Evolutionary conservation across 176 grass and related monocot species (phyloP), one percentile per base, ranked within the genome.

Genomic region (Oryza punctata): DNA sequence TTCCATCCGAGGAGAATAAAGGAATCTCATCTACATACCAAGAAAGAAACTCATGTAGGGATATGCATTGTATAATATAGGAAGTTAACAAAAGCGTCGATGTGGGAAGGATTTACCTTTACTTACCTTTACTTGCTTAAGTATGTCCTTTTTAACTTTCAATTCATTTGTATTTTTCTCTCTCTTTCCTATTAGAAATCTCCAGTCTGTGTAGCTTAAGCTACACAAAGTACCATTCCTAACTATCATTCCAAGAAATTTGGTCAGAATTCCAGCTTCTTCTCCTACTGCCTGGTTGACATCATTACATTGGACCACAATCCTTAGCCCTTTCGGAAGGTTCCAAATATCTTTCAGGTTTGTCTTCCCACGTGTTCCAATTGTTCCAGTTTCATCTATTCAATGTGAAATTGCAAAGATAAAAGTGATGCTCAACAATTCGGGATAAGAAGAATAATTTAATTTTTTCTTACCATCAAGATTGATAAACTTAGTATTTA

Each of bases 271-370:
- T 44, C 24, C 16, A 13, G 50, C 52, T 21, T 72, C 68, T 13
- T 72, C 37, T 14, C 52, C 52, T 63, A 81, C 19, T 40, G 80
- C 14, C 15, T 63, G 50, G 12, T 72, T 13, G 3, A 82, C 8
- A 38, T 71, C 79, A 81, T 81, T 81, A 38, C 47, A 71, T 0
- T 12, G 10, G 1, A 81, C 79, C 13, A 60, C 47, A 81, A 81
- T 71, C 59, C 49, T 60, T 1, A 4, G 47, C 1, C 79, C 79
- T 60, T 71, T 81, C 0, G 45, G 47, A 11, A 80, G 65, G 30
- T 52, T 69, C 65, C 78, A 80, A 15, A 37, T 26, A 54, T 69
- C 21, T 70, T 70, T 81, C n/a, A 71, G 14, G 37, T 70, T 71
- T 21, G 8, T 81, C 14, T 3, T 71, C 7, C 67, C 67, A 27